These are phyloP conservation scores for Botrytis tulipae DNA, from an alignment of 2,329 filamentous ascomycete species.

Conservation along the genomic window DNA sequence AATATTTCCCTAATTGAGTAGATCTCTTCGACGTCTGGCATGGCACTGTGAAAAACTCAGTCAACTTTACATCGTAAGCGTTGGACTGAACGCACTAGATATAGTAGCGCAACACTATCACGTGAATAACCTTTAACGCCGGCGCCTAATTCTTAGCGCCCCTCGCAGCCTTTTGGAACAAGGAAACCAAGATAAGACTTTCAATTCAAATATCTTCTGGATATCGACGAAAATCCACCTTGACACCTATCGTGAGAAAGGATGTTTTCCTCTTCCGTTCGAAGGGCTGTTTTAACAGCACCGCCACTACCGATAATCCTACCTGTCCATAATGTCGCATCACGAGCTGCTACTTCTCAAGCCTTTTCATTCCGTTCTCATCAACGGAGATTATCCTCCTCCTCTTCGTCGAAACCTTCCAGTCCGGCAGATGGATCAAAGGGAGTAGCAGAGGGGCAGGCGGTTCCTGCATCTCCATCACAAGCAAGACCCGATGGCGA, in stretches of 20 bases:
- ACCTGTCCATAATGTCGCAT: conserved; percentile 31
- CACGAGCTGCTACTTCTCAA: conserved; percentile 33
- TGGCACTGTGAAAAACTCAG: background rate
- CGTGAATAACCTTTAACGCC: background rate
- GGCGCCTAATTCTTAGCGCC: conserved; percentile 10
- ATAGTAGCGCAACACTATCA: background rate
- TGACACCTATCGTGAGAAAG: conserved; percentile 26
- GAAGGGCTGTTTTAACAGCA: conserved; percentile 35
- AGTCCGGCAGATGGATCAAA: conserved; percentile 40
- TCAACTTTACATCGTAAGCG: background rate
- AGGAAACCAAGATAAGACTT: conserved; percentile 21
- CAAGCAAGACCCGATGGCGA: conserved; percentile 30
- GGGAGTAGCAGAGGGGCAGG: conserved; percentile 29
- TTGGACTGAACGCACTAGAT: background rate
- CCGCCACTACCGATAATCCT: conserved; percentile 33
- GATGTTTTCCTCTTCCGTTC: conserved; percentile 40
- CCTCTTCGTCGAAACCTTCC: conserved; percentile 42
- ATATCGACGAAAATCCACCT: conserved; percentile 5
- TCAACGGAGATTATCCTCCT: conserved; percentile 40
- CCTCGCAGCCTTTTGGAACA: conserved; percentile 12
- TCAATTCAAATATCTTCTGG: conserved; percentile 10
- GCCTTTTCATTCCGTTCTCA: conserved; percentile 35
- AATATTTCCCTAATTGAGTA: background rate
- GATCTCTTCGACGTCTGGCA: background rate
- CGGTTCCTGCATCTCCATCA: conserved; percentile 30